A percentile compares a stretch with the other conserved stretches of the same genome.
These are phyloP conservation scores for Globisporangium spiculum DNA, from an alignment of 352 stramenopile genomes.

Conservation along the genomic window DNA sequence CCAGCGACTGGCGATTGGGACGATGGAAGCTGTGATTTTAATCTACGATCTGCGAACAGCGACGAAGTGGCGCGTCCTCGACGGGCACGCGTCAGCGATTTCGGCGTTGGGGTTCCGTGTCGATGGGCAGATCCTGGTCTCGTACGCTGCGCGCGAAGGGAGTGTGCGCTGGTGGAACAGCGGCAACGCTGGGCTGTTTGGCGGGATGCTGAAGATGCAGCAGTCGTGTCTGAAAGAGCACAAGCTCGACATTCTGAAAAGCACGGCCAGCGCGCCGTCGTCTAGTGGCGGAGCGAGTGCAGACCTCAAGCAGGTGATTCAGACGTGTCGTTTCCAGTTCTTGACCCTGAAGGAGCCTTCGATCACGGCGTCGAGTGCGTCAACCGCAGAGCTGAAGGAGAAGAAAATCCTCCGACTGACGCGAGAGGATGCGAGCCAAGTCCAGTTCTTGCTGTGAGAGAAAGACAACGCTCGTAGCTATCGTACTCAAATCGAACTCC, in stretches of 20 bases:
- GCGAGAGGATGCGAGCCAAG: constrained; percentile 77
- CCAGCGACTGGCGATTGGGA: constrained; percentile 80
- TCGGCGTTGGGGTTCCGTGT: constrained; percentile 68
- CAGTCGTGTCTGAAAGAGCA: constrained; percentile 85
- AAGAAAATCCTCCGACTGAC: constrained; percentile 69
- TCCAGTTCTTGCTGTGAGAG: constrained; percentile 69
- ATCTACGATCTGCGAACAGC: constrained; percentile 87
- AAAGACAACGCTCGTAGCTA: neutral
- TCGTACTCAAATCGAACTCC: no score
- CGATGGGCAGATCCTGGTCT: constrained; percentile 80
- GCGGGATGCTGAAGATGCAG: constrained; percentile 86
- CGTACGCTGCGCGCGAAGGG: constrained; percentile 72
- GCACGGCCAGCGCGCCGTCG: constrained; percentile 36
- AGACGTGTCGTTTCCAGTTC: constrained; percentile 83
- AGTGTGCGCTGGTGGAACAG: constrained; percentile 88
- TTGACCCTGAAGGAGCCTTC: constrained; percentile 53
- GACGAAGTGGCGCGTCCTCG: constrained; percentile 87
- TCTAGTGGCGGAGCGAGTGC: constrained; percentile 57
- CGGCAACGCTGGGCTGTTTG: constrained; percentile 69
- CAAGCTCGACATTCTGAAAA: constrained; percentile 58
- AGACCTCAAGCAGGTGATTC: constrained; percentile 79
- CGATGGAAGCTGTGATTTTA: constrained; percentile 86
- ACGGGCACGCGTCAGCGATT: constrained; percentile 71
- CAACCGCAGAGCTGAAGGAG: constrained; percentile 22
- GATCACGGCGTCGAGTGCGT: constrained; percentile 4